Evolutionary conservation across 2,329 filamentous ascomycete genomes (phyloP).

Genomic region (Fusarium mexicanum): DNA sequence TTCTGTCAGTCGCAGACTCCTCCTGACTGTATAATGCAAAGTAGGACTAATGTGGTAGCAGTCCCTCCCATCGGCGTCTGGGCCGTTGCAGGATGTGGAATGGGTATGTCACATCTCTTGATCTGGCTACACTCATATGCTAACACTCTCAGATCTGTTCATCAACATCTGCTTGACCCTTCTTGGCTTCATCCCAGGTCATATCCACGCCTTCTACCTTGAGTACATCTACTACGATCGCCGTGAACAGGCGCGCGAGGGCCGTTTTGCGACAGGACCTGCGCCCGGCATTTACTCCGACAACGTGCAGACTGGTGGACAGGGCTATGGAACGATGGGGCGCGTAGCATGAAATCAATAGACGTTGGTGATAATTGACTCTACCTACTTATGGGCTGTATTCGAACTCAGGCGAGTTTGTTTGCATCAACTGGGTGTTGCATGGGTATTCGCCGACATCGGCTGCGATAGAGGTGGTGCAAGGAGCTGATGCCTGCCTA

Average conservation of each 20-base stretch:
- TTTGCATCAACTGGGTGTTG: background rate
- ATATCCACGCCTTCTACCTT: constrained; percentile 83
- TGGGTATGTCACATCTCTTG: constrained; percentile 49
- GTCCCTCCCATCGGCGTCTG: constrained; percentile 74
- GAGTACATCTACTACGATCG: constrained; percentile 87
- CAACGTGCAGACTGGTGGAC: constrained; percentile 76
- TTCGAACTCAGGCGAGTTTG: background rate
- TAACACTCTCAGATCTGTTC: constrained; percentile 59
- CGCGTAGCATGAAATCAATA: constrained; percentile 39
- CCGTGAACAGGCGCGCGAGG: constrained; percentile 68
- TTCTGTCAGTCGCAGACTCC: constrained; percentile 54
- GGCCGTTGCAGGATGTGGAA: constrained; percentile 71
- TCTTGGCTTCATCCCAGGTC: constrained; percentile 78
- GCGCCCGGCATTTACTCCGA: constrained; percentile 79
- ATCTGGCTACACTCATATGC: background rate
- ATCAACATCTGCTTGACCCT: constrained; percentile 75
- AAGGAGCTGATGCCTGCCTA: background rate
- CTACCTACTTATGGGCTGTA: background rate
- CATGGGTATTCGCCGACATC: background rate
- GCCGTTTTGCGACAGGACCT: constrained; percentile 61
- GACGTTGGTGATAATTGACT: background rate
- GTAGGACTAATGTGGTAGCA: constrained; percentile 48
- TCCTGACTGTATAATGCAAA: background rate
- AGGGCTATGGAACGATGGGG: constrained; percentile 66
- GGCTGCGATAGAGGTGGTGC: background rate